Evolutionary conservation across 169 alveolate genomes (phyloP), one percentile per base, ranked within the genome.

Genomic region (Plasmodium coatneyi): DNA sequence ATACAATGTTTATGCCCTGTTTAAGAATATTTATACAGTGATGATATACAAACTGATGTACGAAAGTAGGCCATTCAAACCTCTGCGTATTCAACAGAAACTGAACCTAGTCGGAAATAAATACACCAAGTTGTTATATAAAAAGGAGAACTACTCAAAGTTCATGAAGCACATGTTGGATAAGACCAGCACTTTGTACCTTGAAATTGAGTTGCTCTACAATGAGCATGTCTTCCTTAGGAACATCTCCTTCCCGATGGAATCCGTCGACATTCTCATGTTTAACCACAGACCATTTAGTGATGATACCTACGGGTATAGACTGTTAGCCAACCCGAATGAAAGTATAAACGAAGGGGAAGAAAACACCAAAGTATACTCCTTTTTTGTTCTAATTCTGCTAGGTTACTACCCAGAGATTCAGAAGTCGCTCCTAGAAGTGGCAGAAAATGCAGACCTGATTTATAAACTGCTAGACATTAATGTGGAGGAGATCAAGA

Each of bases 271-370:
- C 25, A 89, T 89, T 10, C 70, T 89, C 6, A 79, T 89, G 34
- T 66, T 39, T 43, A 60, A 60, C 28, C 90, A 89, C 39, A 89
- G 46, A 12, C 94, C 94, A 14, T 89, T 89, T 80, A 46, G 41
- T 79, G 84, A 78, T n/a, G 91, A 79, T 80, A 76, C 94, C 5
- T 60, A 60, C 43, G 94, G 94, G 19, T 89, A 89, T 80, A 80
- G 56, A 89, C 30, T 80, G 39, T 39, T 82, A 39, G 76, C 60
- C 25, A 49, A 80, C 10, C 84, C 89, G 28, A 36, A 89, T 60
- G 54, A 56, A 39, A 3, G 9, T 41, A 56, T 43, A 28, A 80
- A 49, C 52, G 94, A 89, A 80, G 94, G 94, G 22, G 94, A 89
- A n/a, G 91, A 89, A 60, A 89, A 89, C 46, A 89, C 89, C 25